Base-by-base conservation (phyloP, 2,329 filamentous ascomycete species). In the Monosporascus sp. region DNA sequence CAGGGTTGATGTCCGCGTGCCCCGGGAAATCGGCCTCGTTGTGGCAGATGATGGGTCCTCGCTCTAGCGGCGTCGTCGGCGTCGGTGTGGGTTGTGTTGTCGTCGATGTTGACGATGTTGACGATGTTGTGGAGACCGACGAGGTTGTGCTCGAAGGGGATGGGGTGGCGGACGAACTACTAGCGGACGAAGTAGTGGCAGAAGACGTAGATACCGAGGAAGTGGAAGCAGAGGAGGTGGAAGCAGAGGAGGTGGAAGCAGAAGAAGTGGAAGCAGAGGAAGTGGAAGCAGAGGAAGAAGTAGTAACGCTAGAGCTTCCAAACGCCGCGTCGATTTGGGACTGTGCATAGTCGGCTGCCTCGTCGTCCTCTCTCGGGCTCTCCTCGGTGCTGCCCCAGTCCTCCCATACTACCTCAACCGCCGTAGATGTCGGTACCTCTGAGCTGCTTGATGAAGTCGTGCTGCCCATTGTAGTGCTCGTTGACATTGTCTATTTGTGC, bases 1-100 rank as follows among this genome's bases (percentile, higher is more conserved):
- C 36, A 5, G 52, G 20, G 9, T 27, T 50, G 6, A 60, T 31
- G 45, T 60, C 58, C 6, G 36, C 56, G 26, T 60, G 59, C 17
- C 55, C 57, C 4, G 57, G 59, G 53, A 61, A 59, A 19, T 59
- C 53, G n/a, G 16, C 45, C 48, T 60, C 55, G 24, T 59, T 49
- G 48, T 56, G 52, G 50, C 58, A 60, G 37, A 43, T 41, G 37
- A 59, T 56, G 7, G 49, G 37, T 5, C 50, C 36, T 9, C 52
- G 37, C 26, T 27, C 49, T 16, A 59, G 52, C 5, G 58, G 56
- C 3, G 53, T 58, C 8, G 40, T 43, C 9, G 40, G 40, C 17
- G 40, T 43, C 9, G 40, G 40, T 11, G 40, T 43, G 22, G 7
- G 41, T 22, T 44, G 41, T 22, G 36, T 14, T 5, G 36, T 38